phyloP scores from a whole-genome alignment of 331 rosid species.

The Arachis monticola region DNA sequence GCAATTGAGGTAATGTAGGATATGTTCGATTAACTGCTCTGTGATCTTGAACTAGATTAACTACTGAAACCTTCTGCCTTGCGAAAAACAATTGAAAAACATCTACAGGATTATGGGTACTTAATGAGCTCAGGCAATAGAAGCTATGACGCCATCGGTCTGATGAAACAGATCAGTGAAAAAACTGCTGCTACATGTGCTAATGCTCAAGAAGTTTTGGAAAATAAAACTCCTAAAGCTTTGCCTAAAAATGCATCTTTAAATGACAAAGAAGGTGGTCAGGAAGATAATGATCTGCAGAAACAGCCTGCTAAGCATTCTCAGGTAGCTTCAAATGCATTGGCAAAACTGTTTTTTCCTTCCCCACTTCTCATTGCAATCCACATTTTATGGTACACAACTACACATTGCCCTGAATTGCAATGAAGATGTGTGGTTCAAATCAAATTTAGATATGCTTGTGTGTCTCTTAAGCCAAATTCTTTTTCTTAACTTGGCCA shows the following conservation, averaged over 20 bases:
- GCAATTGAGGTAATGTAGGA: slow-evolving; percentile 64
- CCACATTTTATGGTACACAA: not conserved
- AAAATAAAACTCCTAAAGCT: slow-evolving; percentile 62
- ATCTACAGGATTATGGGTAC: slow-evolving; percentile 67
- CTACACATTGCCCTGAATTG: slow-evolving; percentile 9
- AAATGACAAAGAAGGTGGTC: slow-evolving; percentile 33
- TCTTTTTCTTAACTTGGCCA: not conserved
- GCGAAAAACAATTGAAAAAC: slow-evolving; percentile 4
- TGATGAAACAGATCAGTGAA: slow-evolving; percentile 72
- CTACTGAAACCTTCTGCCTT: not conserved
- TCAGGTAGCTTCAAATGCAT: slow-evolving; percentile 46
- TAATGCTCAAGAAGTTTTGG: slow-evolving; percentile 69
- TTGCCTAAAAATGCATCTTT: slow-evolving; percentile 31
- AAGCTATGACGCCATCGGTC: slow-evolving; percentile 77
- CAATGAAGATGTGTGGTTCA: not conserved
- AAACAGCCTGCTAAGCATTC: slow-evolving; percentile 46
- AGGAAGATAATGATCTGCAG: slow-evolving; percentile 36
- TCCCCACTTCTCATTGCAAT: not conserved
- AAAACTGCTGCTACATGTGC: slow-evolving; percentile 81
- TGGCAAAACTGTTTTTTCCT: slow-evolving; percentile 44
- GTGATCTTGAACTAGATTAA: not conserved
- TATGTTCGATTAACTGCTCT: slow-evolving; percentile 2
- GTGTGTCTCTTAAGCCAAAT: not conserved
- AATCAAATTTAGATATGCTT: not conserved
- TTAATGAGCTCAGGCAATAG: slow-evolving; percentile 79